phyloP scores from a whole-genome alignment of 1,284 basidiomycete species.

The Marasmius fiardii region DNA sequence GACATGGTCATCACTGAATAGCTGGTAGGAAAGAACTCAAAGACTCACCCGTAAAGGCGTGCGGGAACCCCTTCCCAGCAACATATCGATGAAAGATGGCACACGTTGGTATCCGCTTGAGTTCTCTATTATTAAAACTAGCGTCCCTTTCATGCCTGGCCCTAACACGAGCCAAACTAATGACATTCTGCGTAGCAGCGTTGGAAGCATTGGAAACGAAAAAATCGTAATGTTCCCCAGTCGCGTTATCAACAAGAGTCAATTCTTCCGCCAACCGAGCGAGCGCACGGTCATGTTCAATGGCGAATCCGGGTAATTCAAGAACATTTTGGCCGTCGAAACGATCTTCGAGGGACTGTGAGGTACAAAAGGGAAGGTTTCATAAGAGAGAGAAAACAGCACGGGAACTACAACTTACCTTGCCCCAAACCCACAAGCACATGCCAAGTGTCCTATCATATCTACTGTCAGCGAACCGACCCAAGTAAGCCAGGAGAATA shows the following conservation, averaged over 20 bases:
- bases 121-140: slow-evolving; percentile 22
- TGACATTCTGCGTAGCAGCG: slow-evolving; percentile 13
- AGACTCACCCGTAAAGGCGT: slow-evolving; percentile 48
- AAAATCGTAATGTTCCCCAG: not conserved
- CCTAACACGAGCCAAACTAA: slow-evolving; percentile 2
- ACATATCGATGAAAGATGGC: slow-evolving; percentile 58
- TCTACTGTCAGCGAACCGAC: not conserved
- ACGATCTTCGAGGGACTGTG: slow-evolving; percentile 50
- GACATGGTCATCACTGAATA: not conserved
- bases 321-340: slow-evolving; percentile 56
- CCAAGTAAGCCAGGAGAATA: not conserved
- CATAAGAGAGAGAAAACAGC: not conserved
- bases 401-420: slow-evolving; percentile 27
- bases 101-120: slow-evolving; percentile 47
- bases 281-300: slow-evolving; percentile 3
- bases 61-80: slow-evolving; percentile 51
- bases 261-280: not conserved
- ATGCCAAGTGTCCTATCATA: slow-evolving; percentile 38
- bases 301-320: slow-evolving; percentile 36
- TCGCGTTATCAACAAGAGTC: not conserved
- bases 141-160: slow-evolving; percentile 15
- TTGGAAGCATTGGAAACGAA: slow-evolving; percentile 6
- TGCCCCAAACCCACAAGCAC: slow-evolving; percentile 64
- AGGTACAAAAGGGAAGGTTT: not conserved
- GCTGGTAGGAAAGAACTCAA: not conserved